Base-by-base conservation (phyloP, 441 rosid genomes). In the Viola pubescens region DNA sequence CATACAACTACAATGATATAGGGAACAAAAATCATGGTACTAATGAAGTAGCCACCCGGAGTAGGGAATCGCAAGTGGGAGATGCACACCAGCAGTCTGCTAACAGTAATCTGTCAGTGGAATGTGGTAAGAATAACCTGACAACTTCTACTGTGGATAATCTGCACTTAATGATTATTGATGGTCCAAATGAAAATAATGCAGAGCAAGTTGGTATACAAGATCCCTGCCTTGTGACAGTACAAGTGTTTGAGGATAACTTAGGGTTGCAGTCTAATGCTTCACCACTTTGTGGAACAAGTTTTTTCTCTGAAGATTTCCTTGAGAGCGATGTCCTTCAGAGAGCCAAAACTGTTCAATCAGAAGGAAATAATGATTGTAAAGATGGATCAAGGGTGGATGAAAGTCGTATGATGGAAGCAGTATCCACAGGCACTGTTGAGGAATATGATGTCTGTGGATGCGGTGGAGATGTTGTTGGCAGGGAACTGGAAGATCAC, bases 401-500 rank as follows among this genome's bases (percentile, higher is more conserved):
- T 63, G 43, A 59, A 60, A 63, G 45, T 53, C 63, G 68, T 49
- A 39, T 65, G 46, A 58, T 51, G 9, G 68, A 19, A 62, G 16
- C 57, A 58, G 68, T 59, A 64, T 70, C 56, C 50, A 58, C 53
- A 43, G 54, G 64, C 65, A 65, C 54, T 54, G 49, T 68, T 63
- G 62, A 26, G 45, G 55, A 39, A n/a, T 6, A 54, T 56, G 56
- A 60, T 66, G 61, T 55, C 62, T 62, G 53, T 61, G 45, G 67
- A 10, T 61, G 47, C 11, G 55, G 58, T 45, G 73, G 43, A 39
- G 58, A 58, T 60, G 61, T 52, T 56, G 13, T 54, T 54, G 63
- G 56, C 14, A 42, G 54, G 48, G 70, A 74, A 70, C 50, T 54
- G 46, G 81, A 68, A 69, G 67, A 65, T 67, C 73, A 53, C 5